Conservation (phyloP, 805 yeast species). For the Cyberlindnera suaveolens region DNA sequence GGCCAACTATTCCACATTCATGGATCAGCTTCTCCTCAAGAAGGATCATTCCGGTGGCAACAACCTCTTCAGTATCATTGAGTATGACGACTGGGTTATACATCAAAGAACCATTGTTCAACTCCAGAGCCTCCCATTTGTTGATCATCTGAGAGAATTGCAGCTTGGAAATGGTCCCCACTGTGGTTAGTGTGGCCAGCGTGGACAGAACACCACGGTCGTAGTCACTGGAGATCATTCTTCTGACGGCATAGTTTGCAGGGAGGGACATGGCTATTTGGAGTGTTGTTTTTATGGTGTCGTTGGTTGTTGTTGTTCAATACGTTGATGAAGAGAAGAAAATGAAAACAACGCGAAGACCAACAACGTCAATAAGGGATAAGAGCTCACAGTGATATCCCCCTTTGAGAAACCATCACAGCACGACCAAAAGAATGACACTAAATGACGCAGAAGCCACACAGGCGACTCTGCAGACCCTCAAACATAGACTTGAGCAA, state of each 20-base stretch:
- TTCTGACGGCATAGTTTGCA: constrained; percentile 63
- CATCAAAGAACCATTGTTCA: constrained; percentile 24
- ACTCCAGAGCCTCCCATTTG: constrained; percentile 46
- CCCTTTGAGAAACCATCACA: too few species aligned
- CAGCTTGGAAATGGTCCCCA: constrained; percentile 57
- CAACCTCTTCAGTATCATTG: constrained; percentile 40
- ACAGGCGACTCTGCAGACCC: too few species aligned
- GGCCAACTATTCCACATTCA: constrained; percentile 80
- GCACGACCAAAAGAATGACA: too few species aligned
- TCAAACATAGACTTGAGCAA: too few species aligned
- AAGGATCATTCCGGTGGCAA: constrained; percentile 78
- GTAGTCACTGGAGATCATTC: constrained; percentile 50
- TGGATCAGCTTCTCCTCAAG: constrained; percentile 83
- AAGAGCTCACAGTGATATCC: too few species aligned
- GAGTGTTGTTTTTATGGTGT: background rate
- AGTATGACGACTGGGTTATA: constrained; percentile 70
- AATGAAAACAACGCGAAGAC: too few species aligned
- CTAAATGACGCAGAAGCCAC: too few species aligned
- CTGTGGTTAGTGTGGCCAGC: constrained; percentile 67
- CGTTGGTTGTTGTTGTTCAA: background rate
- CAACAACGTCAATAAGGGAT: too few species aligned
- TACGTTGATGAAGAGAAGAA: too few species aligned
- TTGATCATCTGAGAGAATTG: constrained; percentile 46
- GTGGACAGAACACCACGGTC: constrained; percentile 57
- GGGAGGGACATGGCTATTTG: constrained; percentile 34